A percentile compares a stretch with the other conserved stretches of the same genome.
phyloP scores from a whole-genome alignment of 495 filamentous ascomycete genomes.

The Neurospora tetrasperma region DNA sequence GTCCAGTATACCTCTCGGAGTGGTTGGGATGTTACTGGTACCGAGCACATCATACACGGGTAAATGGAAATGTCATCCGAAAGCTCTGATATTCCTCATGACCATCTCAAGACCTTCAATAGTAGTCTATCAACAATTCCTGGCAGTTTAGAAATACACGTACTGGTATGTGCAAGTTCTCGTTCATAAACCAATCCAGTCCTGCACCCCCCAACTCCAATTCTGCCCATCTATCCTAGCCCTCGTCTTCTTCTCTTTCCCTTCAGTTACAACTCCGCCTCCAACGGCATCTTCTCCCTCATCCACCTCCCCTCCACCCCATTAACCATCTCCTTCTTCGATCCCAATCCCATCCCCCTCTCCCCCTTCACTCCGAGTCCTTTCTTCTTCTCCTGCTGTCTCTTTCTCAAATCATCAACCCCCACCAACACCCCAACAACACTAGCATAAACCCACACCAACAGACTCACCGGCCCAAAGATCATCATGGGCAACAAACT shows the following conservation, averaged over 20 bases:
- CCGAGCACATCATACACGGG: background rate
- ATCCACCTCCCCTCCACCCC: background rate
- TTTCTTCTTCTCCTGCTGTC: background rate
- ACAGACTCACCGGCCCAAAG: constrained; percentile 20
- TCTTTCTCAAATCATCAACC: background rate
- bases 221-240: background rate
- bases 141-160: background rate
- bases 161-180: background rate
- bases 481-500: constrained; percentile 20
- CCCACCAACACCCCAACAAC: background rate
- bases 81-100: background rate
- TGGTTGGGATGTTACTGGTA: background rate
- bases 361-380: background rate
- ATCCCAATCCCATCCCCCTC: background rate
- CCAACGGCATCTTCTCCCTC: background rate
- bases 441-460: constrained; percentile 3
- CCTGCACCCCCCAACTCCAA: background rate
- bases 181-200: background rate
- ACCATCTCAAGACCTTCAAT: background rate
- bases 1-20: too few relatives aligned
- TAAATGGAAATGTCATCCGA: background rate
- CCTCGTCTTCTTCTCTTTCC: background rate
- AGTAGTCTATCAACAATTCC: background rate
- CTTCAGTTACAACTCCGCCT: background rate
- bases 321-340: background rate